phyloP scores from a whole-genome alignment of 1,284 basidiomycete genomes.

The Testicularia cyperi region DNA sequence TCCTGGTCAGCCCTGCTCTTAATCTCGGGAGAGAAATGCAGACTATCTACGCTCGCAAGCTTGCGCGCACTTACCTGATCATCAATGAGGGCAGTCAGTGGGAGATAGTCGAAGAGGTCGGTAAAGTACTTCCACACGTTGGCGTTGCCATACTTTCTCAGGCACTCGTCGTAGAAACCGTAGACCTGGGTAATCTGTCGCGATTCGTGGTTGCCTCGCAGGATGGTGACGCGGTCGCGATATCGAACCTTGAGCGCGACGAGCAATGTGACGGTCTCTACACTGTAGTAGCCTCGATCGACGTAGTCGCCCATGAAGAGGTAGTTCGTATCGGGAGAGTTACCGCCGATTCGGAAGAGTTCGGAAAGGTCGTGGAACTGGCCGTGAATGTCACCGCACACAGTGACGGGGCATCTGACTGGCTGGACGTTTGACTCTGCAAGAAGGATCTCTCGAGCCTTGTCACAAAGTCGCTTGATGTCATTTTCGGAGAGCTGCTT shows the following conservation, averaged over 20 bases:
- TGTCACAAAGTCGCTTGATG: conserved; percentile 97
- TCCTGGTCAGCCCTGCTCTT: too few relatives aligned
- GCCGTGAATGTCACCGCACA: conserved; percentile 82
- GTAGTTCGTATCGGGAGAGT: conserved; percentile 99
- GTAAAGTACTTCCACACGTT: conserved; percentile 99
- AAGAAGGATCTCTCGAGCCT: conserved; percentile 96
- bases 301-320: conserved; percentile 99
- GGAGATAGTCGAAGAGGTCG: conserved; percentile 97
- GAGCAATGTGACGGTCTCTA: conserved; percentile 97
- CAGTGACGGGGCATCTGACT: conserved; percentile 75
- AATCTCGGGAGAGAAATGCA: too few relatives aligned
- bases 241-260: conserved; percentile 97
- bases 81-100: conserved; percentile 94
- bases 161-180: conserved; percentile 98
- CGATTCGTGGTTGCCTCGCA: conserved; percentile 97
- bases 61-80: conserved; percentile 91
- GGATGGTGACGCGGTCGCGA: conserved; percentile 95
- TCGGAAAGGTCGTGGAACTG: conserved; percentile 97
- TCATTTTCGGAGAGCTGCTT: conserved; percentile 95
- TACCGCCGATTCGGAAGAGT: conserved; percentile 97
- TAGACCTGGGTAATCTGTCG: conserved; percentile 99
- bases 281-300: conserved; percentile 98
- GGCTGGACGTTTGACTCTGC: conserved; percentile 70
- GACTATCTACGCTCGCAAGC: too few relatives aligned
- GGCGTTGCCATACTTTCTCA: conserved; percentile 98